Evolutionary conservation across 139 green algal genomes (phyloP), one percentile per base, ranked within the genome.

Genomic region (Haematococcus lacustris): DNA sequence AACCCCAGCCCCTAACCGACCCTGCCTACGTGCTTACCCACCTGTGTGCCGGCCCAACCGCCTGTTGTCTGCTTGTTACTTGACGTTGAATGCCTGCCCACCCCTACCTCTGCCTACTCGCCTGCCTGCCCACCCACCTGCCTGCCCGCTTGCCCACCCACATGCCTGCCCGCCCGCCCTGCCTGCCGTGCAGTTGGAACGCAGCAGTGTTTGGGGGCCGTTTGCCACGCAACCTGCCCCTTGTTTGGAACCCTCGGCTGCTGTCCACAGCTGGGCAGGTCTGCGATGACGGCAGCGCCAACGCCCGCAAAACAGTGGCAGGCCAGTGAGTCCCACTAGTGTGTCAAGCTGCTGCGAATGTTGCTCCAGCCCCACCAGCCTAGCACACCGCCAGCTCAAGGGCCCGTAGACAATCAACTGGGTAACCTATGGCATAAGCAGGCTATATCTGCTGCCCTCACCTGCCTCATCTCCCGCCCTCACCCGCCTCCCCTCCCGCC

Each of bases 181-280:
- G 53, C 21, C 53, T 64, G n/a, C n/a, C n/a, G 30, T 30, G n/a
- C n/a, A 65, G 75, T 40, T 86, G 79, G 81, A 89, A 89, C 64
- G 59, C 4, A 40, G 13, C 47, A 39, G 83, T 89, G 74, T 89
- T 89, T 79, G 72, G 68, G 7, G 79, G 73, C 1, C 66, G n/a
- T 17, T 62, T 89, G 66, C 84, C 84, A 0, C 3, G 51, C 23
- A 62, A 80, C 25, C 73, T 90, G 53, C 69, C 75, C 1, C n/a
- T 90, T 17, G 71, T 83, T 37, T 90, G 85, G 85, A 90, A 88
- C 76, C 51, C 71, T 7, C 66, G 78, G 1, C 74, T 90, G 73
- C 40, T 72, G 1, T 66, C 68, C 30, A 90, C 83, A 37, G 85
- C 85, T 13, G 85, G 85, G 1, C 77, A 76, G 71, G 76, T 85